Evolutionary conservation across 768 basidiomycete genomes (phyloP), one percentile per base, ranked within the genome.

Genomic region (Suillus weaverae): DNA sequence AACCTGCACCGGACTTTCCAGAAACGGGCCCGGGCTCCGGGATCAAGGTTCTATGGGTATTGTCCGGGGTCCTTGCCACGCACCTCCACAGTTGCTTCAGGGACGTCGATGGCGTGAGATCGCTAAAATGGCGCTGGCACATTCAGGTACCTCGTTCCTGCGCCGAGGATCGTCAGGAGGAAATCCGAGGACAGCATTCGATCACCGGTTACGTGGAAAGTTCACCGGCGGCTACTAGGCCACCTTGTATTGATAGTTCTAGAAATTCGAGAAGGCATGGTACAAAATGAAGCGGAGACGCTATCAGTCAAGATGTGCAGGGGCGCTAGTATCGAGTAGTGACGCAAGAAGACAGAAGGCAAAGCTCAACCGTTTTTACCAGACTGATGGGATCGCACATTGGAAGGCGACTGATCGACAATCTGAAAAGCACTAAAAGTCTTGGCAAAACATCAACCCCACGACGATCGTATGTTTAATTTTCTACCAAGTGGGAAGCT

Each of bases 161-260:
- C 65, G 50, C 72, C 69, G 14, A 55, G 63, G 20, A 64, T 60
- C 61, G 14, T 50, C 18, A 35, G 64, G 39, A 65, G 50, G 60
- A 68, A 73, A 51, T 74, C 75, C 74, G 74, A 74, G 74, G 75
- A 74, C 74, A 26, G 67, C 62, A 62, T 66, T 70, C 39, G 62
- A 70, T 55, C 33, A 22, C 32, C 35, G 59, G 14, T 65, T 60
- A 66, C 66, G 51, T 61, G 66, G 63, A 60, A 44, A 46, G 61
- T 35, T 50, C 64, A 33, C 60, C 60, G 43, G 39, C 60, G 44
- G 60, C 13, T 62, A 26, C 60, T 2, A 53, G 33, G 26, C n/a
- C 36, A 16, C 33, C 59, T 60, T 36, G 61, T 59, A 53, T 68
- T 63, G 69, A 46, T 30, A 56, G 48, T 72, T 73, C 70, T 69